Evolutionary conservation across 2,329 filamentous ascomycete species (phyloP).

Genomic region (Peltaster fructicola): DNA sequence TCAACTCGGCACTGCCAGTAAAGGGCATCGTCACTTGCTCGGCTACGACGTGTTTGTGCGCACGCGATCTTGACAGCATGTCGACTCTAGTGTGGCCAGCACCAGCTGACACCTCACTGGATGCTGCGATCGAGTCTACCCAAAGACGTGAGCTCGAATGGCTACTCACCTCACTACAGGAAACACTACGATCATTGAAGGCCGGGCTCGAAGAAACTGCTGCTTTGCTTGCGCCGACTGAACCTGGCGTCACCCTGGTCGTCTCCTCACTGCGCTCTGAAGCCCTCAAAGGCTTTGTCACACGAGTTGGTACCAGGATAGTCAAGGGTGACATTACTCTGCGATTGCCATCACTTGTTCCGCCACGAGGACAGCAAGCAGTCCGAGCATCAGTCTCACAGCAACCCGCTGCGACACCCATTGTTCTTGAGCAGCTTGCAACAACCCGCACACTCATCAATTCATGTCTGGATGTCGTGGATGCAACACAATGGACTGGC

Average conservation of each 20-base stretch:
- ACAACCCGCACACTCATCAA: conserved; percentile 61
- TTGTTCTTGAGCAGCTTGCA: conserved; percentile 52
- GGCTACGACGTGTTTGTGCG: no score
- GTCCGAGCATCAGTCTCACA: conserved; percentile 36
- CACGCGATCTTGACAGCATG: no score
- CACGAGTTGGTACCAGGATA: conserved; percentile 74
- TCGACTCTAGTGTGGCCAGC: conserved; percentile 45
- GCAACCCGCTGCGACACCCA: conserved; percentile 35
- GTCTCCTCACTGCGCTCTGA: conserved; percentile 77
- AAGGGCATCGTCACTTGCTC: no score
- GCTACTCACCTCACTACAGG: conserved; percentile 43
- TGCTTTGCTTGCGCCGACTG: conserved; percentile 64
- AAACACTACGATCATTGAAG: conserved; percentile 43
- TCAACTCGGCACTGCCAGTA: no score
- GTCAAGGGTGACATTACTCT: conserved; percentile 75
- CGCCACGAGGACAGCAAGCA: conserved; percentile 31
- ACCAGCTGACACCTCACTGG: conserved; percentile 32
- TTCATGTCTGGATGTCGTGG: conserved; percentile 65
- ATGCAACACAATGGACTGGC: conserved; percentile 56
- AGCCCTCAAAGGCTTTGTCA: conserved; percentile 80
- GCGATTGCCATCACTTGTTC: conserved; percentile 50
- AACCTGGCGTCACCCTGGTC: conserved; percentile 75
- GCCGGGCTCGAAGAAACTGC: conserved; percentile 76
- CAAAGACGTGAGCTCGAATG: conserved; percentile 44
- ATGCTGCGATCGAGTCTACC: conserved; percentile 34